Base-by-base conservation (phyloP, 2,329 filamentous ascomycete species). In the Colletotrichum melonis region DNA sequence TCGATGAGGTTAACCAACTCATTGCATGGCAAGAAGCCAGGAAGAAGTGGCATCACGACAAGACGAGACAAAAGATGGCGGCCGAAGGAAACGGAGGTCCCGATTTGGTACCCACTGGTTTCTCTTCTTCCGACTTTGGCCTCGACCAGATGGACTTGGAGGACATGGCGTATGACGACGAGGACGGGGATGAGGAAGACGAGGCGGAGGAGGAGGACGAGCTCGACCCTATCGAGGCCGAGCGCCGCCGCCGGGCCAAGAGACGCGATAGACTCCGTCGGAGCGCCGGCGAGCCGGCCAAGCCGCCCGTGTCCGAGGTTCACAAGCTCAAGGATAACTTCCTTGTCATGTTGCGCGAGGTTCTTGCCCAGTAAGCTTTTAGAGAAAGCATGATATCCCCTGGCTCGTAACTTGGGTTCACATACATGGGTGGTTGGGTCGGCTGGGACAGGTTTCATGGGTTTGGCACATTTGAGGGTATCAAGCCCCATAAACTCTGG, bases 51-150 rank as follows among this genome's bases (percentile, higher is more conserved):
- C 97, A 99, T 81, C 92, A 96, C 74, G 95, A 97, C 84, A 99
- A 99, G 88, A 99, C 97, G 9, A 88, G 95, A 67, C 97, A 98
- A 85, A 99, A 99, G 88, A 98, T 99, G 97, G 97, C 97, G 0
- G 95, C 95, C 2, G 95, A 96, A 79, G 92, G 91, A 3, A 87
- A 81, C 7, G 81, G 81, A 11, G 86, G 84, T 64, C 82, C 84
- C 22, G 86, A 87, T 30, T 82, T 88, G 69, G 82, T 85, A 65
- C 87, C 88, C 7, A 89, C 88, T 9, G 90, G 86, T 28, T 97
- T 98, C 84, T 92, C 89, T 78, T 92, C 93, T 26, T 91, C 90
- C 62, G 97, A 99, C 83, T 99, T 99, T 84, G 97, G 97, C 0
- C 86, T 99, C 24, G 92, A 98, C 80, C 90, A 93, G 78, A 92